Percentiles rank a stretch among this genome's conserved stretches.
These are phyloP conservation scores for Colletotrichum acutatum DNA, from an alignment of 2,329 filamentous ascomycete species.

Conservation along the genomic window DNA sequence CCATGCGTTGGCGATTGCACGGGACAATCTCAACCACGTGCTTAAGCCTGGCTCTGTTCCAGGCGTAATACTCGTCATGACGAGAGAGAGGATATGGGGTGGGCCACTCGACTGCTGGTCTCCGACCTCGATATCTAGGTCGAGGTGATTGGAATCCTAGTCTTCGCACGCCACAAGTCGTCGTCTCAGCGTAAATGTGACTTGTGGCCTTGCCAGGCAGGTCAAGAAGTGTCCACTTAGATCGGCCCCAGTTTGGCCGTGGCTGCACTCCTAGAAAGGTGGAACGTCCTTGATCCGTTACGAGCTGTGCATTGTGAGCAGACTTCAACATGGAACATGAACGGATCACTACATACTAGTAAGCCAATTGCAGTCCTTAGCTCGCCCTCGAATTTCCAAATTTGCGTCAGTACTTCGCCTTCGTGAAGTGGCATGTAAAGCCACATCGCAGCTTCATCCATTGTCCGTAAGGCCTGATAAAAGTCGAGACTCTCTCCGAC, in stretches of 20 bases:
- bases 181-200: not conserved
- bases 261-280: conserved; percentile 3
- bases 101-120: too few relatives aligned
- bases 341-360: not conserved
- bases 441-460: conserved; percentile 2
- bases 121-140: too few relatives aligned
- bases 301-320: not conserved
- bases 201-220: not conserved
- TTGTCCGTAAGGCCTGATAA: not conserved
- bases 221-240: conserved; percentile 3
- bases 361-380: not conserved
- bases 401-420: conserved; percentile 3
- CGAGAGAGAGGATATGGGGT: too few relatives aligned
- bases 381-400: not conserved
- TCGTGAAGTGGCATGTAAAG: not conserved
- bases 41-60: not conserved
- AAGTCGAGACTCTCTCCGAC: not conserved
- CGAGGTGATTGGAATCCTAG: not conserved
- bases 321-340: not conserved
- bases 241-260: not conserved
- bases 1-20: not conserved
- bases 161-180: not conserved
- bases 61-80: too few relatives aligned
- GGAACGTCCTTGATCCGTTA: not conserved
- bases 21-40: not conserved